These are phyloP conservation scores for Penicillium sp. DNA, from an alignment of 2,329 filamentous ascomycete genomes.

Conservation along the genomic window DNA sequence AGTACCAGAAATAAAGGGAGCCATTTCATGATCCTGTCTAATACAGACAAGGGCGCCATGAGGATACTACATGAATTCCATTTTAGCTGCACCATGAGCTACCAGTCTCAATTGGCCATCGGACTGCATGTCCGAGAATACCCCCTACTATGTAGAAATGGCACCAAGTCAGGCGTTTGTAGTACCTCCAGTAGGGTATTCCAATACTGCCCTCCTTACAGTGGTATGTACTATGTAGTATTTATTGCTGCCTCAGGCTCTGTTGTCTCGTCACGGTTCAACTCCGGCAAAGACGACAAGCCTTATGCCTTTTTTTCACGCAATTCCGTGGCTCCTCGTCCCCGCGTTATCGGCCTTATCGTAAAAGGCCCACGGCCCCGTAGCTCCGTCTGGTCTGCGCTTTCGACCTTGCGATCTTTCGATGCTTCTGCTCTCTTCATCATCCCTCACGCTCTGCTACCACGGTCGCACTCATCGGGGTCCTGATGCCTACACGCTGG, in stretches of 20 bases:
- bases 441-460: neutral
- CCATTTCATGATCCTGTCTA: too few species aligned
- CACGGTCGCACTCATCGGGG: neutral
- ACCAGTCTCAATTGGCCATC: too few species aligned
- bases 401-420: neutral
- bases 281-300: neutral
- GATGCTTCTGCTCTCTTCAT: neutral
- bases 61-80: too few species aligned
- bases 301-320: too few species aligned
- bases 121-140: too few species aligned
- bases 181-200: neutral
- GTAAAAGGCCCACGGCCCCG: neutral
- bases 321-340: neutral
- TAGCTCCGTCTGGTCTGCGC: neutral
- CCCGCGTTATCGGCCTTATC: slow-evolving; percentile 6
- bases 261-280: neutral
- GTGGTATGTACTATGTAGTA: neutral
- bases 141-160: too few species aligned
- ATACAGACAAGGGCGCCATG: too few species aligned
- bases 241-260: slow-evolving; percentile 3
- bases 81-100: too few species aligned
- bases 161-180: too few species aligned
- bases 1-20: too few species aligned
- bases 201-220: neutral
- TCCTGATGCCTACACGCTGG: slow-evolving; percentile 18